Evolutionary conservation across 352 stramenopile genomes (phyloP), one percentile per base, ranked within the genome.

Genomic region (Globisporangium middletonii): DNA sequence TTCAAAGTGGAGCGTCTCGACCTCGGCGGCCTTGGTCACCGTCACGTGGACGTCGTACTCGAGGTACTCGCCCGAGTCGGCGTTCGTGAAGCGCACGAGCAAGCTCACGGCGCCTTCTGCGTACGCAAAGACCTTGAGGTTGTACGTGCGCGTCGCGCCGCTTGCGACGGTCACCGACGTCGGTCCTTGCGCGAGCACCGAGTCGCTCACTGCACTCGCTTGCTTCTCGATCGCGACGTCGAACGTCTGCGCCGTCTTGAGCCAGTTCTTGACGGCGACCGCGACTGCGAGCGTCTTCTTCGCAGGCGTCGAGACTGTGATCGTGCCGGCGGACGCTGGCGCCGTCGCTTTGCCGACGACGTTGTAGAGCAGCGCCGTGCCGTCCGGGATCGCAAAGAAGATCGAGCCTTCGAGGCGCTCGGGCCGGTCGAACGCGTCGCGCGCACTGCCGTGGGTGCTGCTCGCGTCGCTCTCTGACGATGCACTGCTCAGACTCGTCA

Each of bases 331-430:
- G 1, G 62, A 51, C 16, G 77, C 60, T 9, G 90, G 90, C 0
- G 82, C 57, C 1, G 60, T 67, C 3, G 91, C 86, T 33, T 83
- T 90, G 0, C 92, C 92, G 35, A 75, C 64, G 7, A 98, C 47
- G 48, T 92, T 92, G 68, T 94, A 97, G 27, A 96, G 59, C 11
- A 97, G 60, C 1, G 88, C 92, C 47, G 67, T 89, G 13, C 92
- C 92, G 43, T 97, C 89, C 16, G 91, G 92, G 27, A 97, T 85
- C 8, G 92, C 83, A 16, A 97, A 77, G 58, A 98, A 98, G 35
- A 97, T 64, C 1, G 82, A 88, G 19, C 90, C 91, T 42, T 79
- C 62, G 60, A 97, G 89, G 6, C 66, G 56, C 35, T 76, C 67
- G 2, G 73, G 75, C 1, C 77, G 79, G 12, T 53, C 33, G 33